Evolutionary conservation across 805 yeast genomes (phyloP), one percentile per base, ranked within the genome.

Genomic region (Kuraishia molischiana): DNA sequence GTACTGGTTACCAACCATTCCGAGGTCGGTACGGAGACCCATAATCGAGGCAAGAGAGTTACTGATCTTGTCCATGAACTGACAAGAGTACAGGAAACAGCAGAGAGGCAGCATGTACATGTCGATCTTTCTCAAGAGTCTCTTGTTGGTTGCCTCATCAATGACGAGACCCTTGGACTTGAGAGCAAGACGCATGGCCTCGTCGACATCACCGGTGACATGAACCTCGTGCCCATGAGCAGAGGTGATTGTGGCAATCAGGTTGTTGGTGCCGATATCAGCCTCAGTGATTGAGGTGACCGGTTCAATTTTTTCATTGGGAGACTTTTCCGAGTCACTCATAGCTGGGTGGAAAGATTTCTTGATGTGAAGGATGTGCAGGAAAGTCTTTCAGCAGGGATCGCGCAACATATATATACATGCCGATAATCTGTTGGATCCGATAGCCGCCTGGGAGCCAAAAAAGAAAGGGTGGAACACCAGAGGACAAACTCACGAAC

Each of bases 31-130:
- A 39, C 61, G 48, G 24, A 64, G 44, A 11, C 67, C 67, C 44
- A 64, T 51, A 28, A 62, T 48, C 1, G 62, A 40, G 15, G 64
- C 63, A 41, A 54, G 61, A 9, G 62, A 52, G 39, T 54, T 58
- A 11, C 66, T 49, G 17, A 56, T 48, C 42, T 67, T 67, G 44
- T 61, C 66, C 62, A 59, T 69, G 47, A 62, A 72, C 50, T 72
- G 79, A 17, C 66, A 53, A 15, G 71, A 62, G 52, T 71, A 72
- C 36, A 69, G 45, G 20, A 64, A 41, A 39, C 69, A 65, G 59
- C 72, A 59, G 38, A 72, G 43, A 1, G 79, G 73, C 44, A 69
- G 54, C 46, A 74, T 44, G 42, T 59, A 66, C 22, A 64, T 33
- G 49, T 73, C 79, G 22, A 69, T 66, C 45, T 74, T 74, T 44